A percentile compares a stretch with the other conserved stretches of the same genome.
Evolutionary conservation across 768 basidiomycete species (phyloP).

Genomic region (Hortiboletus campestris): DNA sequence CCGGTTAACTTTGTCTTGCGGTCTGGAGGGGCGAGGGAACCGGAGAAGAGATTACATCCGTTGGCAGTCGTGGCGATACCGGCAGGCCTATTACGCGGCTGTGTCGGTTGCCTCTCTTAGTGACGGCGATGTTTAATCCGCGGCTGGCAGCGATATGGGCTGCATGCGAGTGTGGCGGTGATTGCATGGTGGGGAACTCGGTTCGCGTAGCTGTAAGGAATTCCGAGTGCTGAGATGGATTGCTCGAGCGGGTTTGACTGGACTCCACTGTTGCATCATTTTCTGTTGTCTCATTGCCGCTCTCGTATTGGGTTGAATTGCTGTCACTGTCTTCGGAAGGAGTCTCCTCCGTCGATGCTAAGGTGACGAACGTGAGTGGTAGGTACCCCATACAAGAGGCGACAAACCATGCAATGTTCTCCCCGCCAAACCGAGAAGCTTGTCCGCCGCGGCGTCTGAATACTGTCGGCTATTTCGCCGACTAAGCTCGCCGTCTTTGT

Average conservation of each 20-base stretch:
- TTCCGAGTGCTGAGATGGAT: constrained; percentile 29
- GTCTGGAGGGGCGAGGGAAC: constrained; percentile 21
- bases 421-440: constrained; percentile 74
- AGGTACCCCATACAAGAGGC: neutral
- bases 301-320: constrained; percentile 66
- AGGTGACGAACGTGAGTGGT: constrained; percentile 4
- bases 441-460: constrained; percentile 78
- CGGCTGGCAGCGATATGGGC: constrained; percentile 61
- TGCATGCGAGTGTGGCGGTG: constrained; percentile 51
- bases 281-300: constrained; percentile 70
- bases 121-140: constrained; percentile 66
- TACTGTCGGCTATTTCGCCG: constrained; percentile 84
- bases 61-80: constrained; percentile 35
- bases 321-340: constrained; percentile 72
- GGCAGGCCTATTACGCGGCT: constrained; percentile 68
- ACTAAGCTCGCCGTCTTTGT: constrained; percentile 40
- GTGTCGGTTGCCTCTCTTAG: constrained; percentile 59
- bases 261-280: constrained; percentile 51
- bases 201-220: constrained; percentile 15
- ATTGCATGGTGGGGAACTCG: constrained; percentile 33
- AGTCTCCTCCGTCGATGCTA: constrained; percentile 54
- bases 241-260: constrained; percentile 38
- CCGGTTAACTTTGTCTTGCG: constrained; percentile 23
- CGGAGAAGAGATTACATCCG: constrained; percentile 12
- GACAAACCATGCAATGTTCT: constrained; percentile 62